phyloP scores from a whole-genome alignment of 495 filamentous ascomycete genomes.

The Xylaria palmicola region DNA sequence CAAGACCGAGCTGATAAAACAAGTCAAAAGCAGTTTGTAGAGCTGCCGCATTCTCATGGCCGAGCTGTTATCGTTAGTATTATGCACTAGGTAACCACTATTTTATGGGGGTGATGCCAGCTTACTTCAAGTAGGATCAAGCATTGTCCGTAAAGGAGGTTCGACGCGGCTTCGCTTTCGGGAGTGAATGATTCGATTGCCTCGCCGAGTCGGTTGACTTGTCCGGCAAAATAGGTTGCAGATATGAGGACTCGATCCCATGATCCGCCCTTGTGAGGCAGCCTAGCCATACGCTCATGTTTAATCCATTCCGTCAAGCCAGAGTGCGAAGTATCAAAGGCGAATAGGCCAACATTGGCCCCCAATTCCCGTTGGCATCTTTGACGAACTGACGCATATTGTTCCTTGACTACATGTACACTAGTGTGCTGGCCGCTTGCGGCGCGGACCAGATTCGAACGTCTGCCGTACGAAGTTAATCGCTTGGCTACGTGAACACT shows the following conservation, averaged over 20 bases:
- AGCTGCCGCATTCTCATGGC: slow-evolving; percentile 2
- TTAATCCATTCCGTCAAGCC: slow-evolving; percentile 8
- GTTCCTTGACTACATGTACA: slow-evolving; percentile 3
- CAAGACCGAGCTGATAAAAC: slow-evolving; percentile 8
- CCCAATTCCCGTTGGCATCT: slow-evolving; percentile 5
- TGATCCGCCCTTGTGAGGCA: slow-evolving; percentile 6
- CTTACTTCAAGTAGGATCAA: slow-evolving; percentile 9
- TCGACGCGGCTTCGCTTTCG: slow-evolving; percentile 4
- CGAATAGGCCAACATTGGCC: background rate
- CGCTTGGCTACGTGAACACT: slow-evolving; percentile 8
- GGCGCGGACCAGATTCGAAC: background rate
- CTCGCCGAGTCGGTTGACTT: slow-evolving; percentile 11
- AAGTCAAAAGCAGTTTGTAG: slow-evolving; percentile 7
- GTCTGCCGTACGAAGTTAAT: background rate
- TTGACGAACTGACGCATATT: slow-evolving; percentile 6
- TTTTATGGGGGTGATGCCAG: background rate
- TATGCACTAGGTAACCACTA: background rate
- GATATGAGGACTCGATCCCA: slow-evolving; percentile 12
- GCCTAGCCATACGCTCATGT: slow-evolving; percentile 8
- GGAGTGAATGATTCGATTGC: slow-evolving; percentile 9
- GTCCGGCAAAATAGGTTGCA: background rate
- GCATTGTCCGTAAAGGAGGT: slow-evolving; percentile 10
- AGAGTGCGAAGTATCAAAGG: slow-evolving; percentile 9
- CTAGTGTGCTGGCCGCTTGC: slow-evolving; percentile 3
- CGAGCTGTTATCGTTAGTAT: slow-evolving; percentile 1